phyloP scores from a whole-genome alignment of 108 stramenopile genomes.

The Cyclotella choctawhatcheeana region DNA sequence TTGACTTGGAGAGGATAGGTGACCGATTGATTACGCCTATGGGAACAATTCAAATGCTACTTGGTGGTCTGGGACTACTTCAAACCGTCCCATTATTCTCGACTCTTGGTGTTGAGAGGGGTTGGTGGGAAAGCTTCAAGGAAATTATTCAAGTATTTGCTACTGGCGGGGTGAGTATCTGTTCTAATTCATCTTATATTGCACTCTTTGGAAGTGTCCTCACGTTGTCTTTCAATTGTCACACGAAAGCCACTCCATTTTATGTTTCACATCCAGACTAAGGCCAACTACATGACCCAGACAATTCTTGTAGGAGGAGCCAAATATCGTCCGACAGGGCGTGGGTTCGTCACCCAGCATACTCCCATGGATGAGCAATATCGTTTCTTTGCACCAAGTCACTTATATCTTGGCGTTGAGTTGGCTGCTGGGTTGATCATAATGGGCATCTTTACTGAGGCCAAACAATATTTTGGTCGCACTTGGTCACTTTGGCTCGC shows the following conservation, averaged over 20 bases:
- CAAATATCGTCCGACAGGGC: conserved; percentile 97
- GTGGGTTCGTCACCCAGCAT: conserved; percentile 98
- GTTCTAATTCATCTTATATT: background rate
- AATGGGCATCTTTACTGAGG: conserved; percentile 86
- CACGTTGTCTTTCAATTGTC: background rate
- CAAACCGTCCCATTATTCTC: conserved; percentile 98
- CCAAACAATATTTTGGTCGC: conserved; percentile 94
- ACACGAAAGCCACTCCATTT: conserved; percentile 86
- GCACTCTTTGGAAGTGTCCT: background rate
- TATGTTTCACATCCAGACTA: conserved; percentile 99
- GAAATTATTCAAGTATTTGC: conserved; percentile 93
- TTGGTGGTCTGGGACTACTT: conserved; percentile 92
- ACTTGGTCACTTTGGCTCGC: conserved; percentile 99
- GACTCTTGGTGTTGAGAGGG: conserved; percentile 95
- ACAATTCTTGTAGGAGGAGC: conserved; percentile 98
- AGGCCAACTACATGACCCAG: conserved; percentile 96
- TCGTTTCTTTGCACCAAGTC: conserved; percentile 97
- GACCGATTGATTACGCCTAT: conserved; percentile 92
- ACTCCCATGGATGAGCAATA: conserved; percentile 94
- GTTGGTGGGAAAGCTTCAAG: conserved; percentile 84
- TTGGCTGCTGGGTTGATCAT: conserved; percentile 90
- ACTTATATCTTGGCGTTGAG: conserved; percentile 97
- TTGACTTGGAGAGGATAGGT: conserved; percentile 92
- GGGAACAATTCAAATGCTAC: conserved; percentile 95
- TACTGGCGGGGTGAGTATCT: conserved; percentile 78